Conservation (phyloP, 2,329 filamentous ascomycete genomes). For the Venturia aucupariae region DNA sequence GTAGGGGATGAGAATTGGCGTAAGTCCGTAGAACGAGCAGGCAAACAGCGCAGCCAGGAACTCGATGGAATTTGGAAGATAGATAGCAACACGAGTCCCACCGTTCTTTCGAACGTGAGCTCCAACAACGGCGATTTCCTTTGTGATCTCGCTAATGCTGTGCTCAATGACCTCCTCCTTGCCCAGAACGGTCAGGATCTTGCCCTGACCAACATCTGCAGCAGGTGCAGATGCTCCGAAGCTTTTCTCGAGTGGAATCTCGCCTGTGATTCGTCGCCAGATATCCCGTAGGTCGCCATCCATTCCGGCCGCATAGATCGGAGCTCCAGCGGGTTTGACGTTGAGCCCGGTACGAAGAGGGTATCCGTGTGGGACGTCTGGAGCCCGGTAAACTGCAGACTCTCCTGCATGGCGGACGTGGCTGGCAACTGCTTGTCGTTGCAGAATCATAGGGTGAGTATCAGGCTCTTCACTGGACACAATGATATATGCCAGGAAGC, state of each 20-base stretch:
- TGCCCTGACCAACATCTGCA: constrained; percentile 35
- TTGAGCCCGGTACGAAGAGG: constrained; percentile 40
- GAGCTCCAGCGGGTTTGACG: constrained; percentile 69
- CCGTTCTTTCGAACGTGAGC: constrained; percentile 61
- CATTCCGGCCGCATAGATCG: constrained; percentile 73
- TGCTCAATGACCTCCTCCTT: constrained; percentile 67
- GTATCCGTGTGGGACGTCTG: constrained; percentile 72
- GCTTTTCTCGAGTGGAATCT: constrained; percentile 54
- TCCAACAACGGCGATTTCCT: constrained; percentile 82
- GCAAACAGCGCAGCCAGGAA: constrained; percentile 75
- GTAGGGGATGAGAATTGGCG: constrained; percentile 76
- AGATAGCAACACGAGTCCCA: constrained; percentile 69
- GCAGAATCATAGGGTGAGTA: constrained; percentile 82
- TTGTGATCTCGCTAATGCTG: constrained; percentile 59
- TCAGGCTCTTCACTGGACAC: constrained; percentile 71
- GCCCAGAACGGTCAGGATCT: constrained; percentile 71
- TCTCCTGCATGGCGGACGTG: constrained; percentile 75
- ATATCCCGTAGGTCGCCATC: constrained; percentile 88
- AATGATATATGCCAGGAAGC: constrained; percentile 61
- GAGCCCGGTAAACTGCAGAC: constrained; percentile 76
- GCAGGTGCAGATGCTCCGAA: constrained; percentile 37
- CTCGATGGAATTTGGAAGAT: constrained; percentile 88
- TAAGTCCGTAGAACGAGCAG: constrained; percentile 80
- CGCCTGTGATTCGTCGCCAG: constrained; percentile 66
- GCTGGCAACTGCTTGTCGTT: constrained; percentile 70